Base-by-base conservation (phyloP, 352 stramenopile species). In the Halophytophthora batemanensis region DNA sequence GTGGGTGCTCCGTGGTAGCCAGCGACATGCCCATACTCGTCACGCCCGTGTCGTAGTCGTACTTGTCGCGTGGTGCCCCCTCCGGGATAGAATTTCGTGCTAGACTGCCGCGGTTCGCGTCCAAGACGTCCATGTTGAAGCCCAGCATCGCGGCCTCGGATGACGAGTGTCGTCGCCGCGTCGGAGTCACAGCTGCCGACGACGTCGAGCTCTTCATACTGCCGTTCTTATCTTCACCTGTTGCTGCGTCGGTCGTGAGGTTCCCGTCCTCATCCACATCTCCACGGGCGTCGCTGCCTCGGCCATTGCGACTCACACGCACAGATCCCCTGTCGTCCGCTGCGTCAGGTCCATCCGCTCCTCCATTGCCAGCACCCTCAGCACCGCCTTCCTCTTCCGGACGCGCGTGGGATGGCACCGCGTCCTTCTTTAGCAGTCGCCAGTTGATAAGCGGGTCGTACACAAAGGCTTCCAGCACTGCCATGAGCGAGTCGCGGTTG, bases 401-500 rank as follows among this genome's bases (percentile, higher is more conserved):
- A 25, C 82, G 78, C 2, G 85, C 79, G 44, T 93, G 82, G 17
- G 82, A 89, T 28, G 83, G 79, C 43, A 91, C 71, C 0, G 75
- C 64, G 36, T 91, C 77, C 59, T 87, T 95, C 77, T 87, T 91
- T 2, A 98, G 74, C 54, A 99, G 72, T 60, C 97, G 87, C 97
- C 97, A 99, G 54, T 96, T 98, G 62, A 99, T 99, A 1, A 99
- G 77, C 23, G 98, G 98, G 80, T 99, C 98, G 61, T 99, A 98
- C 45, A 99, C 97, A 71, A 99, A 99, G 18, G 98, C 97, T 72
- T 99, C 97, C 2, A 99, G 82, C 83, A 99, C 98, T 15, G 97
- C 95, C 75, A 99, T 98, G 5, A 99, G 74, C 41, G 86, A 98
- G 78, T 99, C 97, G 25, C 96, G 80, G 70, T 99, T 99, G 56